These are phyloP conservation scores for Leishmania braziliensis DNA, from an alignment of 208 protist genomes.

Conservation along the genomic window DNA sequence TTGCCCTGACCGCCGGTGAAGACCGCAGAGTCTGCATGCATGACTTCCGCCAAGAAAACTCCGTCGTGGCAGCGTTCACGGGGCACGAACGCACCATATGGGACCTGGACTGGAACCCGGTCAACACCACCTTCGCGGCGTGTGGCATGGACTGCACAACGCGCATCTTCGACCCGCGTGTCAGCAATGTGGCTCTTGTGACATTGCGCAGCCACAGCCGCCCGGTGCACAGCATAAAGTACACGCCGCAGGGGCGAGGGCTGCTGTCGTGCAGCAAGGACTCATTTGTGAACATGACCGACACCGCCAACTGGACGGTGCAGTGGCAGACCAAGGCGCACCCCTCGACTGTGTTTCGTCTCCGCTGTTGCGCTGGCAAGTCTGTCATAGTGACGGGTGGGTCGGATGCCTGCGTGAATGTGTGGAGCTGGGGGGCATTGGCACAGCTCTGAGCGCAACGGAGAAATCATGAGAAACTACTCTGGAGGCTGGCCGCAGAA, in stretches of 20 bases:
- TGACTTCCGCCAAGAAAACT: slow-evolving; percentile 57
- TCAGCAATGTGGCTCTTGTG: slow-evolving; percentile 19
- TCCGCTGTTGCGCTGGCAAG: slow-evolving; percentile 35
- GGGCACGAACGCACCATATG: slow-evolving; percentile 73
- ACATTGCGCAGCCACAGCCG: slow-evolving; percentile 41
- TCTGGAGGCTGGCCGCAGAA: neutral
- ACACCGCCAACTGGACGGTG: slow-evolving; percentile 38
- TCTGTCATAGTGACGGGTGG: slow-evolving; percentile 49
- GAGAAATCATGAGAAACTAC: neutral
- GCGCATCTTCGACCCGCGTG: slow-evolving; percentile 68
- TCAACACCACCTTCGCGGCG: slow-evolving; percentile 40
- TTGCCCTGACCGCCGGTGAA: slow-evolving; percentile 58
- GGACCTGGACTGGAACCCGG: slow-evolving; percentile 47
- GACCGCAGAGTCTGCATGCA: slow-evolving; percentile 57
- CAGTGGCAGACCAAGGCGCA: slow-evolving; percentile 71
- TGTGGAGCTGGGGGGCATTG: slow-evolving; percentile 55
- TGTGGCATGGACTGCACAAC: slow-evolving; percentile 71
- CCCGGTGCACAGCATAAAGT: slow-evolving; percentile 65
- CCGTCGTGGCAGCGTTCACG: slow-evolving; percentile 42
- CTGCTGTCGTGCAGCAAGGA: slow-evolving; percentile 68
- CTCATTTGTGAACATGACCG: slow-evolving; percentile 37
- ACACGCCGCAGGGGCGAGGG: slow-evolving; percentile 41
- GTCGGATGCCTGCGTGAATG: slow-evolving; percentile 52
- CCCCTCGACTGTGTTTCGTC: slow-evolving; percentile 57
- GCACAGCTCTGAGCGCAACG: slow-evolving; percentile 27